Evolutionary conservation across 106 monocot species (phyloP), one percentile per base, ranked within the genome.

Genomic region (Phalaenopsis equestris): DNA sequence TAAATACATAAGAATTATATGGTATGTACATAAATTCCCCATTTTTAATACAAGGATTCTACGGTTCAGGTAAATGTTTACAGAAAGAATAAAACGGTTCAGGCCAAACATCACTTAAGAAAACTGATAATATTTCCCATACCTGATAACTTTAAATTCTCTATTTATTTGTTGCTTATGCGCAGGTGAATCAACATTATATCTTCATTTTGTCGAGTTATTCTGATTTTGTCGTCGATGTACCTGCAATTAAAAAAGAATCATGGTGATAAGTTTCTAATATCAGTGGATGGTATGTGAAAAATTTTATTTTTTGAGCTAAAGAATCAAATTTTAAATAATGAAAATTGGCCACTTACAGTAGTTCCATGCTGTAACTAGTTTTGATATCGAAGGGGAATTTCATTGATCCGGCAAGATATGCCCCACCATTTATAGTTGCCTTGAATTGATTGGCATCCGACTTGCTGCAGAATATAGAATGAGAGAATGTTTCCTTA

Each of bases 221-320:
- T 89, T 82, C 89, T 89, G 74, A 96, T 92, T 86, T 92, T 97
- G 41, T 89, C 85, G 67, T 97, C 96, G 21, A 89, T 77, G 57
- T 94, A 97, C 76, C 96, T 97, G 89, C 64, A 83, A 41, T 15
- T 42, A 36, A 52, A 7, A 67, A 65, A 55, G 37, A 78, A 58
- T 17, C 19, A 38, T 56, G 9, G 11, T 7, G 41, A 46, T 42
- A 73, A 42, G 42, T 36, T 38, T 55, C 19, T 19, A 30, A 68
- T 16, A 4, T 72, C 4, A 17, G 8, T 67, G 47, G 48, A 9
- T 48, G 48, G 8, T 8, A 9, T 8, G 47, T 9, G 9, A 9
- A 0, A 47, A 47, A 8, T 6, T 9, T 6, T 47, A 47, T 52
- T 2, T 52, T 12, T 52, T 52, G 12, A 12, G 52, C 15, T 12